Base-by-base conservation (phyloP, 208 protist genomes). In the Crithidia thermophila region DNA sequence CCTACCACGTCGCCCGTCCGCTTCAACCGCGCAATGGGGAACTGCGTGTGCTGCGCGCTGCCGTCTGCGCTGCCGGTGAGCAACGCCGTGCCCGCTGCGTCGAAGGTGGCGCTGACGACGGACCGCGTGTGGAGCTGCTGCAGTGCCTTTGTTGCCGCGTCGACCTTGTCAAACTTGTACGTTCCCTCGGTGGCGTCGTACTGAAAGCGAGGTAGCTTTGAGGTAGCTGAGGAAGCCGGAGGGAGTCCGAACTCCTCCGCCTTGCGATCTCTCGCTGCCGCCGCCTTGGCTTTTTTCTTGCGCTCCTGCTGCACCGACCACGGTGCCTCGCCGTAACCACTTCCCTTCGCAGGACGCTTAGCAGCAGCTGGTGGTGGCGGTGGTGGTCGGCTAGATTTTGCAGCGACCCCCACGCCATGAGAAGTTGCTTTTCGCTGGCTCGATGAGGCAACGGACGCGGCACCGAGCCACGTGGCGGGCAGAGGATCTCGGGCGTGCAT, bases 261-360 rank as follows among this genome's bases (percentile, higher is more conserved):
- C 57, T 75, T 36, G 78, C 87, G 43, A 73, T 82, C 55, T 71
- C 66, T 10, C 14, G 66, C 67, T 1, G 60, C 73, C 18, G 58
- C 63, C 3, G 28, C 62, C 42, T 53, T 25, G 20, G 34, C 60
- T 49, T 59, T 72, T 2, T 27, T 55, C 21, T 49, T 67, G 27
- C 65, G 62, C 45, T 73, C 43, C 50, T 82, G 83, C 69, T 86
- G 82, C 42, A 90, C 79, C 11, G 81, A 88, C 88, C 88, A 91
- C 45, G 85, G 88, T 14, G 76, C 83, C n/a, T 79, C 67, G 21
- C 31, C 40, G 75, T 94, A 91, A 20, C 83, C 79, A 59, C 85
- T 91, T 63, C 81, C 85, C 33, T 73, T 84, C 18, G 79, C 70
- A 0, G 74, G 68, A 16, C 31, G 25, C n/a, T n/a, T n/a, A n/a